Evolutionary conservation across 2,329 filamentous ascomycete species (phyloP), one percentile per base, ranked within the genome.

Genomic region (Macrophomina pseudophaseolina): DNA sequence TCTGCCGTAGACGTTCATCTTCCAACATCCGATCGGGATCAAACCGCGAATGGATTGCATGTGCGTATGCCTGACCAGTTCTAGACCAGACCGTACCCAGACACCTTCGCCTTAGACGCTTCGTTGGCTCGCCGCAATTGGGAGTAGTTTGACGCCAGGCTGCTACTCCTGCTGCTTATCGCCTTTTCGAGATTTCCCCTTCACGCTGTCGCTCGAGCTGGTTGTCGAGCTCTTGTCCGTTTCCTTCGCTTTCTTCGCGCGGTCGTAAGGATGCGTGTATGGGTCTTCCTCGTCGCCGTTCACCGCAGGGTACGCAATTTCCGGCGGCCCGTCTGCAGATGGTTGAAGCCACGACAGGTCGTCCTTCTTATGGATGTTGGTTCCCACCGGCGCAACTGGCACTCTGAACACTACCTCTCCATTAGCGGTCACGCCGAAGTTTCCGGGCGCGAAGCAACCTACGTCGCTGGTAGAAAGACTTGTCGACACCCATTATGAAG

Each of bases 281-380:
- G 9, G 12, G 16, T 59, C 56, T 28, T 18, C 38, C 12, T 33
- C 14, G n/a, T 18, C 28, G 14, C 9, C 38, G 1, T 5, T 12
- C 28, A 14, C 32, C 11, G 48, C 16, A 8, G 23, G 48, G 16
- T 38, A 18, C 9, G 18, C 4, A 14, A 38, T 23, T 23, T 40
- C 32, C 6, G 52, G 32, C 16, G 52, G 9, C 12, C 32, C n/a
- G n/a, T 48, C 32, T 14, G 23, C 58, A 8, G 42, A 28, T 8
- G 42, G 30, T 2, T 12, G 42, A 16, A 49, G 30, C 58, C 42
- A 62, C 2, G 44, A 62, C 9, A 35, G 12, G 32, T 62, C 58
- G 30, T 62, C 38, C 44, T 40, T 38, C 6, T 49, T 48, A 40
- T 59, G 54, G 44, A 62, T 62, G 58, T 49, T 62, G n/a, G 58